Conservation (phyloP, 495 filamentous ascomycete genomes). For the Lophium mytilinum region DNA sequence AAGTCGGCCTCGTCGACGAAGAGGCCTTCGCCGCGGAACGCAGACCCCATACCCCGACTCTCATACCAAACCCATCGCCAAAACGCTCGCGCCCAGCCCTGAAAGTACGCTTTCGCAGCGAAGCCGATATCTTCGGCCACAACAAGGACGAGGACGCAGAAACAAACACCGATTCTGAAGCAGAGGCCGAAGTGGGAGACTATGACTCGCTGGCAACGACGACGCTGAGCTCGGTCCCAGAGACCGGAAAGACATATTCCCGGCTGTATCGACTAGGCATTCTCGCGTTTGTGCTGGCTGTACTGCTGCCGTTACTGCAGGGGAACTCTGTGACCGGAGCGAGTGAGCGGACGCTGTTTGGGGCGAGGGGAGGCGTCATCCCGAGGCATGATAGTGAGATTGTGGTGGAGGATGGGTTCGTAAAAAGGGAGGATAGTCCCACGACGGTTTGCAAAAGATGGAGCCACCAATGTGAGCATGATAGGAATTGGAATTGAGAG, state of each 20-base stretch:
- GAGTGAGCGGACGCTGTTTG: constrained; percentile 11
- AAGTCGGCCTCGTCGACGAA: constrained; percentile 1
- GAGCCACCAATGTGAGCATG: constrained; percentile 53
- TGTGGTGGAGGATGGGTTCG: constrained; percentile 1
- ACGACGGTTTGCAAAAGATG: constrained; percentile 55
- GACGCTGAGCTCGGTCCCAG: background rate
- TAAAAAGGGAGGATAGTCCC: constrained; percentile 33
- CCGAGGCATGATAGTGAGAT: constrained; percentile 7
- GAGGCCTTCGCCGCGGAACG: background rate
- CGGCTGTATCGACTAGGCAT: constrained; percentile 21
- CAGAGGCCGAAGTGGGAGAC: background rate
- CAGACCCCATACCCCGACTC: background rate
- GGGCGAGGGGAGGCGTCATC: constrained; percentile 27
- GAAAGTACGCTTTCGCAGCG: constrained; percentile 23
- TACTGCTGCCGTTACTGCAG: constrained; percentile 25
- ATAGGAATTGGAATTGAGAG: background rate
- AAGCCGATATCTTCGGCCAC: constrained; percentile 14
- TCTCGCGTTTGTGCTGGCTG: constrained; percentile 21
- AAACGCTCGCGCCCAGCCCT: background rate
- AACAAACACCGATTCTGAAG: constrained; percentile 3
- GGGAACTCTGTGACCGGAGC: constrained; percentile 11
- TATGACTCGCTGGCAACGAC: background rate
- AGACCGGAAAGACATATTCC: background rate
- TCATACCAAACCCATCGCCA: background rate
- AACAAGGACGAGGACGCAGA: constrained; percentile 11